Evolutionary conservation across 352 stramenopile species (phyloP), one percentile per base, ranked within the genome.

Genomic region (Phytophthora constricta): DNA sequence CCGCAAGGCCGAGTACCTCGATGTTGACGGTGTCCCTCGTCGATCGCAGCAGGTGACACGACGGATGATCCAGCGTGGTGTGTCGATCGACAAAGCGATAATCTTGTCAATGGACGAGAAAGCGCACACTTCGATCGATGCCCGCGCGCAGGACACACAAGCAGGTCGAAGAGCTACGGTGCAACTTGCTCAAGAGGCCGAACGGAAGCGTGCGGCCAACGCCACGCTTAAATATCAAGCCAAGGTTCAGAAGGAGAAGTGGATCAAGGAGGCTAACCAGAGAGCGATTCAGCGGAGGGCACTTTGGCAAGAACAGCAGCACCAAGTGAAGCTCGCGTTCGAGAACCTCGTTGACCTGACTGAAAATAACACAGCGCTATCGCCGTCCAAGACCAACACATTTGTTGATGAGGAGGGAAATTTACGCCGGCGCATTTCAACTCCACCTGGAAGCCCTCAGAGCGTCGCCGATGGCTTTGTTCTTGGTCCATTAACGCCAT

Each of bases 361-460:
- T 1, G 75, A 87, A 37, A 37, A 45, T 2, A 76, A 86, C 57
- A 80, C 74, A 16, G 39, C 53, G 5, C 16, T 28, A 7, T 82
- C 70, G 10, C 79, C 81, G 41, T 87, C 79, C 26, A 76, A 72
- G 23, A 51, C 62, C 17, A 62, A 75, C 41, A 63, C 70, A 16
- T 90, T 77, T 52, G 79, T 90, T 50, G 81, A 90, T 31, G 8
- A 66, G 0, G 65, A 79, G 14, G 79, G 79, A 0, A 90, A 90
- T 47, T 51, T 88, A 17, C 75, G 79, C 10, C 77, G 79, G 26
- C 65, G 72, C n/a, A 58, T 65, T 25, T 25, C 34, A 16, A 5
- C 45, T 16, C 5, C 62, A 28, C 26, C 31, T 4, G 14, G 26
- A 17, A 28, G 22, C 4, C 2, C 13, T 3, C 22, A 68, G 2